Base-by-base conservation (phyloP, 2,329 filamentous ascomycete genomes). In the Apiospora sp. region DNA sequence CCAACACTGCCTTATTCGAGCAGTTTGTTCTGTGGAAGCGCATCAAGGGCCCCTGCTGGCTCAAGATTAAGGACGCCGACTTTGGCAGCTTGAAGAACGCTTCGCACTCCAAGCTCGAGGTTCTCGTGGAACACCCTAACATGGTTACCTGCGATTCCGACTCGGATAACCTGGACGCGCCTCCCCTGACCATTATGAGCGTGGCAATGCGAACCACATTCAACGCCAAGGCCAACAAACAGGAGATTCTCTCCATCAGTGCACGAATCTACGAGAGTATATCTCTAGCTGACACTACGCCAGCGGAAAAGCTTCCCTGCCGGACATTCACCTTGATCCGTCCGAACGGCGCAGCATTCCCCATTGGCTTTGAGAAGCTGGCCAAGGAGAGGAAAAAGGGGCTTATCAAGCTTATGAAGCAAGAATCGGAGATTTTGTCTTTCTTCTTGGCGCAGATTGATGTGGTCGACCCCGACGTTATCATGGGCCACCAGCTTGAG, bases 11-110 rank as follows among this genome's bases (percentile, higher is more conserved):
- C 0, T 87, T 99, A 0, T 99, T 99, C 78, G 96, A 99, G 83
- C 96, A 99, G 78, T 99, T 99, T 80, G 96, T 99, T 27, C 88
- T 99, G 6, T 98, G 95, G 93, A 98, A 98, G 85, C 97, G 98
- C 80, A 94, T 99, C 77, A 99, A 98, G 96, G 96, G 96, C 1
- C 96, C 96, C 43, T 98, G 96, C 82, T 99, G 96, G 96, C 89
- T 99, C 67, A 95, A 92, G 80, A 96, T 99, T 71, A 89, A 95
- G 76, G 92, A 93, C 76, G 93, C 93, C 43, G 92, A 98, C 81
- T 98, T 97, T 80, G 88, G 89, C 24, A 87, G 93, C 7, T 88
- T 98, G 76, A 96, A 94, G 82, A 98, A 98, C 78, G 93, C 95
- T 14, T 99, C 96, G 0, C 96, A 97, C 89, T 98, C 96, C 87